Evolutionary conservation across 345 rosid species (phyloP).

Genomic region (Dipteronia sinensis): DNA sequence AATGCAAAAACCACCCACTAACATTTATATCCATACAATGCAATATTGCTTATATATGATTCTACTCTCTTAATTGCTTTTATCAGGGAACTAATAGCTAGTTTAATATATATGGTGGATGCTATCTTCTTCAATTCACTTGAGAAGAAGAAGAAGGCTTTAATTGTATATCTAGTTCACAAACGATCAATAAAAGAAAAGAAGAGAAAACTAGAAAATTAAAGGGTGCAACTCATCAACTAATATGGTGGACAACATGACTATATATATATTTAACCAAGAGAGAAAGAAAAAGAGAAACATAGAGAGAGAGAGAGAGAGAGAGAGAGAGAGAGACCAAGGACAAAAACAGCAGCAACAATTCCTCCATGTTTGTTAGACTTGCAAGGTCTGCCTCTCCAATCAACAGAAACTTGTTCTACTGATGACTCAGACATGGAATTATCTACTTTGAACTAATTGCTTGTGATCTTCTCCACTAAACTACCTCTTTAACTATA

Average conservation of each 20-base stretch:
- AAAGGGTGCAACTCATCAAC: not conserved
- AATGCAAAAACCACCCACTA: too few relatives aligned
- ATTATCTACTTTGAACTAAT: conserved; percentile 22
- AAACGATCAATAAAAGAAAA: not conserved
- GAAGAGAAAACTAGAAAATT: too few relatives aligned
- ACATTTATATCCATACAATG: too few relatives aligned
- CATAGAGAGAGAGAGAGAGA: not conserved
- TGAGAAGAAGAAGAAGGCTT: not conserved
- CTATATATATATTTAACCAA: not conserved
- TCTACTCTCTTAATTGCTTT: too few relatives aligned
- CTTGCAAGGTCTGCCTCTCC: conserved; percentile 61
- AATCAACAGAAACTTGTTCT: conserved; percentile 54
- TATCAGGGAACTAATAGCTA: too few relatives aligned
- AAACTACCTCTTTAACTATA: not conserved
- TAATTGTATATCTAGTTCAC: not conserved
- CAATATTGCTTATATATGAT: too few relatives aligned
- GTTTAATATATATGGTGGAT: too few relatives aligned
- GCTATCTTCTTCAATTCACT: too few relatives aligned
- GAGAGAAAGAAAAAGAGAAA: not conserved
- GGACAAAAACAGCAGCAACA: conserved; percentile 67
- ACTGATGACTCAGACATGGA: conserved; percentile 27
- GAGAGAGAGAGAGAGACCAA: conserved; percentile 48
- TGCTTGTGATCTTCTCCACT: conserved; percentile 35
- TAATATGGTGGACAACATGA: not conserved
- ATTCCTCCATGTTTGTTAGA: conserved; percentile 66